These are phyloP conservation scores for Coelastrella sp. DNA, from an alignment of 139 green algal species.

Conservation along the genomic window DNA sequence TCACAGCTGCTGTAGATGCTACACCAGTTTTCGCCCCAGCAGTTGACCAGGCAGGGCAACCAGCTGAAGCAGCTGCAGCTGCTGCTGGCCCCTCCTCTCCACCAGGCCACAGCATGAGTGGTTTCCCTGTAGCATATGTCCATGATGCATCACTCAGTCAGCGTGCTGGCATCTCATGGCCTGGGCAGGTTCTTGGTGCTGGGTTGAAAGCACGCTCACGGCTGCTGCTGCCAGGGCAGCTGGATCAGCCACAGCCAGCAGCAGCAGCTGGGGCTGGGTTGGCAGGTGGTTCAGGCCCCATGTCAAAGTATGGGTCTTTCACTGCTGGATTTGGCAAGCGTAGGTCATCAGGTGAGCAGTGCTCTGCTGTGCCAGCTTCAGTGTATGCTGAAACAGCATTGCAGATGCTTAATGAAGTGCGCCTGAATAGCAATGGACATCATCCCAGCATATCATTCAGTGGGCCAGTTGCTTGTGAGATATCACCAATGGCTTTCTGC, in stretches of 20 bases:
- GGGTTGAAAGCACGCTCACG: slow-evolving; percentile 3
- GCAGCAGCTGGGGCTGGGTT: not conserved
- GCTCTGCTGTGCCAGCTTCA: not conserved
- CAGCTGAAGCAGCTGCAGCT: slow-evolving; percentile 8
- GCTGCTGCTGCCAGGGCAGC: slow-evolving; percentile 28
- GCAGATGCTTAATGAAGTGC: too few relatives aligned
- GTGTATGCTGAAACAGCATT: not conserved
- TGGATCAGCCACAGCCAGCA: not conserved
- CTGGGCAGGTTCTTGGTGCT: slow-evolving; percentile 20
- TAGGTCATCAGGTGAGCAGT: slow-evolving; percentile 21
- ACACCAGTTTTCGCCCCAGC: not conserved
- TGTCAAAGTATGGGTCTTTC: not conserved
- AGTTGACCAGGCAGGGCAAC: too few relatives aligned
- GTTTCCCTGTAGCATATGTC: slow-evolving; percentile 22
- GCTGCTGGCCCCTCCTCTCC: too few relatives aligned
- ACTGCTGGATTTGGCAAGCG: slow-evolving; percentile 22
- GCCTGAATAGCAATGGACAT: too few relatives aligned
- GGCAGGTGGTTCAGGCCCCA: too few relatives aligned
- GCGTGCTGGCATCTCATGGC: slow-evolving; percentile 30
- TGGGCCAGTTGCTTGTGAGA: too few relatives aligned
- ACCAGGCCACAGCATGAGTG: slow-evolving; percentile 23
- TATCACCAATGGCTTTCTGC: too few relatives aligned
- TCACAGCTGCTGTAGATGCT: not conserved
- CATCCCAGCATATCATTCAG: too few relatives aligned
- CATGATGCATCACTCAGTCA: slow-evolving; percentile 26